Base-by-base conservation (phyloP, 441 rosid species). In the Capsella rubella region DNA sequence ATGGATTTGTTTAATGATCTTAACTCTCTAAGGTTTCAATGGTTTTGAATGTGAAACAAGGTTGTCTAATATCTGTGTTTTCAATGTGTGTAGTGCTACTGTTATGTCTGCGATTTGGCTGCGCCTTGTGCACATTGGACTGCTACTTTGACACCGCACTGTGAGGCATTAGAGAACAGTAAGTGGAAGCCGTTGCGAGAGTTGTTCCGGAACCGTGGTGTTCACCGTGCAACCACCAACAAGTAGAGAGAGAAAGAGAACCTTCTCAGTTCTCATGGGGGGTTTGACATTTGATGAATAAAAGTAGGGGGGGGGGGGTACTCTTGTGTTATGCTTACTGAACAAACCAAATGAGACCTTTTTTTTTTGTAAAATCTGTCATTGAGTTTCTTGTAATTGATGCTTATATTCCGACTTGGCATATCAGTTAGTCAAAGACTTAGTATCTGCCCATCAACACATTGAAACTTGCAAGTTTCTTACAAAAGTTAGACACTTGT, bases 121-220 rank as follows among this genome's bases (percentile, higher is more conserved):
- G 92, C 92, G 4, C 97, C 95, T 9, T 91, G 93, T 61, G 21
- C 66, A 55, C 6, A 37, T 15, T 91, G 97, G 97, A 66, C 4
- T 3, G 47, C 35, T 25, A 15, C 11, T 3, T 2, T 2, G 42
- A 0, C 8, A 21, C 21, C 50, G 42, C 78, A 74, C 31, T 66
- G 78, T 25, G 72, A 74, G 8, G 78, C 78, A 40, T 10, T 50
- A 5, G 78, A 67, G 16, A 14, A 58, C 25, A 1, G 0, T 4
- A 66, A 0, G 11, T 74, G 78, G 73, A 58, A 40, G 60, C 27
- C 4, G n/a, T 5, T 56, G 10, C 67, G 78, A 51, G 12, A 18
- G 27, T 2, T 14, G 4, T 3, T 4, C 56, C 21, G 49, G 39
- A 34, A 64, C 27, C 15, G 4, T 29, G 18, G 13, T 52, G 34